A percentile compares a stretch with the other conserved stretches of the same genome.
phyloP scores from a whole-genome alignment of 2,329 filamentous ascomycete species.

The Reticulascus tulasneorum region DNA sequence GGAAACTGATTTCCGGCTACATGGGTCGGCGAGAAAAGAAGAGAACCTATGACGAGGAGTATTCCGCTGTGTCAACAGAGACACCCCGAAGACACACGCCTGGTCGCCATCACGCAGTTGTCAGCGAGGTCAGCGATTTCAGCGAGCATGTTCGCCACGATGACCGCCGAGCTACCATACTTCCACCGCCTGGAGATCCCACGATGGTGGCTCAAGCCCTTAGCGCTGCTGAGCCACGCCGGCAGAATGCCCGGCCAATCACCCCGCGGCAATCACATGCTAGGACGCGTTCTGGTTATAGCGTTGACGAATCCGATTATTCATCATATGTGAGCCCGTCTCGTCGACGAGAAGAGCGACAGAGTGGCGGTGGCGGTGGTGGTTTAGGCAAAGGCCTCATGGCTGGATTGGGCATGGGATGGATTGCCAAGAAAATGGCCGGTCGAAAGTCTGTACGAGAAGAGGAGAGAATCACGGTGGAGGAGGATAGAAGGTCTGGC shows the following conservation, averaged over 20 bases:
- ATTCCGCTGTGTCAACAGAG: constrained; percentile 59
- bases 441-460: constrained; percentile 47
- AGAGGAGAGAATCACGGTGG: constrained; percentile 37
- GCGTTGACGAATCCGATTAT: constrained; percentile 52
- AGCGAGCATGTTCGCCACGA: constrained; percentile 30
- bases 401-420: constrained; percentile 63
- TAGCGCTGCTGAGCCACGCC: constrained; percentile 39
- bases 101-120: constrained; percentile 33
- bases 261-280: constrained; percentile 46
- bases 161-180: constrained; percentile 34
- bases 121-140: constrained; percentile 51
- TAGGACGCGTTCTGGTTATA: constrained; percentile 38
- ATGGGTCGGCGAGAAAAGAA: constrained; percentile 48
- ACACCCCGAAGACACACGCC: constrained; percentile 49
- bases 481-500: constrained; percentile 57
- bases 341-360: constrained; percentile 43
- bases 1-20: constrained; percentile 56
- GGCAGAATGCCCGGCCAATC: constrained; percentile 34
- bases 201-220: constrained; percentile 39
- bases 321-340: constrained; percentile 63
- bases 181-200: constrained; percentile 44
- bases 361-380: constrained; percentile 35
- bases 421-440: constrained; percentile 62
- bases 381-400: constrained; percentile 54
- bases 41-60: constrained; percentile 51